Base-by-base conservation (phyloP, 2,329 filamentous ascomycete species). In the Chlorencoelia australis region DNA sequence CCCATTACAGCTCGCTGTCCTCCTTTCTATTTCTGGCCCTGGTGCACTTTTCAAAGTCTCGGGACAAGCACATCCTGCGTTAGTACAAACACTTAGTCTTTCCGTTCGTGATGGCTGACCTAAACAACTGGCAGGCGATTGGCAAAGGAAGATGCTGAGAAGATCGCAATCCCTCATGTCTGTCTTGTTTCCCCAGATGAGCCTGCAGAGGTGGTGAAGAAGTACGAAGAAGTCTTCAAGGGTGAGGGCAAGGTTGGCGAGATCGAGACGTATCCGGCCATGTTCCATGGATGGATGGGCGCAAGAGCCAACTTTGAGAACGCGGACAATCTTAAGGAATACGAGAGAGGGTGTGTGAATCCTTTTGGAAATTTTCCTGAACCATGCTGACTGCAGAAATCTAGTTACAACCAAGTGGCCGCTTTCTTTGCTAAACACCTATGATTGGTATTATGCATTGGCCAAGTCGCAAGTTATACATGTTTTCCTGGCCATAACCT, bases 181-280 rank as follows among this genome's bases (percentile, higher is more conserved):
- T 49, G 65, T 14, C 56, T 73, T 2, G 67, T 69, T 1, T 69
- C 67, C 5, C 63, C 62, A 5, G 67, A 65, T 26, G 70, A 72
- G 49, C 55, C 61, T 4, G 56, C 49, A 0, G 60, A 63, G 1
- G 50, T 55, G 0, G 60, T 69, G 1, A 53, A 58, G 7, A 52
- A 59, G 33, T 69, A 65, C 46, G 52, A 59, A 30, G 50, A 62
- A 29, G 54, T 63, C 2, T 46, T 73, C 9, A 50, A 56, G n/a
- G 55, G 55, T 5, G 58, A 62, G 6, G 41, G 42, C 4, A 46
- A 45, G 66, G 57, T 0, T 68, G 67, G 44, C 5, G 34, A 39
- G 13, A 45, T 49, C 4, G 45, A 51, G 11, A 39, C 31, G 3
- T 50, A 50, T 32, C 11, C 14, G 3, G 37, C 29, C 7, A 45